phyloP scores from a whole-genome alignment of 1,284 basidiomycete genomes.

The Cutaneotrichosporon spelunceum region DNA sequence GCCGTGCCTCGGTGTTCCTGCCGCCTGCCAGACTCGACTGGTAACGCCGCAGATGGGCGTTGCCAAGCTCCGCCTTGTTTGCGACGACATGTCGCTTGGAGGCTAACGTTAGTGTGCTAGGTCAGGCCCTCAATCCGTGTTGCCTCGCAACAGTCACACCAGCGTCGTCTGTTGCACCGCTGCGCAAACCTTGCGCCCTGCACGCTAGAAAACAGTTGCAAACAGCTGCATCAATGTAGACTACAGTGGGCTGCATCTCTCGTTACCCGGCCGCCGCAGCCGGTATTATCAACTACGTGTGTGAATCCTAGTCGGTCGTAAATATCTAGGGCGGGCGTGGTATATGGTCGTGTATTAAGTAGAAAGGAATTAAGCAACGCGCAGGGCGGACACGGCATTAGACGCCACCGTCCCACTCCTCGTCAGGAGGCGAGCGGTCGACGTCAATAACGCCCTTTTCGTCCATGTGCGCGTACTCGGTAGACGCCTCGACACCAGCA shows the following conservation, averaged over 20 bases:
- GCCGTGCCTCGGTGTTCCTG: neutral
- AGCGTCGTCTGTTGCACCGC: neutral
- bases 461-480: constrained; percentile 47
- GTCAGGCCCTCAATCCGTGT: neutral
- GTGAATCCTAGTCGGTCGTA: constrained; percentile 5
- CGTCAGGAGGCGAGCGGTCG: constrained; percentile 44
- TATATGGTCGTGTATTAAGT: constrained; percentile 6
- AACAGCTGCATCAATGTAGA: neutral
- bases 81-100: neutral
- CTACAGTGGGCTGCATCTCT: constrained; percentile 3
- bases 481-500: constrained; percentile 44
- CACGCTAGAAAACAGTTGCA: neutral
- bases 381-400: neutral
- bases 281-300: constrained; percentile 11
- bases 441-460: constrained; percentile 45
- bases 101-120: neutral
- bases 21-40: neutral
- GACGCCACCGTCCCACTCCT: constrained; percentile 37
- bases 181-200: neutral
- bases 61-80: too few species aligned
- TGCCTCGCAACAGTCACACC: neutral
- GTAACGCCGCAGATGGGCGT: neutral
- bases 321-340: neutral
- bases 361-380: neutral
- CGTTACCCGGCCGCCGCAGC: neutral